A percentile compares a stretch with the other conserved stretches of the same genome.
phyloP scores from a whole-genome alignment of 2,329 filamentous ascomycete genomes.

The Exserohilum rostratum region DNA sequence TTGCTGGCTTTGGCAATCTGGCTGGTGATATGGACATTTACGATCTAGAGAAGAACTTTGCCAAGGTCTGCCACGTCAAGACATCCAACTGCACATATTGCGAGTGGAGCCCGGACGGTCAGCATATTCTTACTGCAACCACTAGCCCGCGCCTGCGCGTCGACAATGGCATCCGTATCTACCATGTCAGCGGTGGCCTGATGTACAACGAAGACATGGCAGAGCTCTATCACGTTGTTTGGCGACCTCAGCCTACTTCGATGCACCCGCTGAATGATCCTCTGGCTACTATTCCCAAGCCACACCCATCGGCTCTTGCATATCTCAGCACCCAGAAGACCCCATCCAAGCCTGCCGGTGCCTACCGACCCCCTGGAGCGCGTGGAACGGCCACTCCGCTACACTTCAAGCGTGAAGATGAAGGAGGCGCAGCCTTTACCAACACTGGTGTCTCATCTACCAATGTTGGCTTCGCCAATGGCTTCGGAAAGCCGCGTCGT shows the following conservation, averaged over 20 bases:
- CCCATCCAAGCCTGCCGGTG: constrained; percentile 94
- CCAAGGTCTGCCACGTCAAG: constrained; percentile 91
- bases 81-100: constrained; percentile 95
- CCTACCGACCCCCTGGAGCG: constrained; percentile 92
- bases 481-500: constrained; percentile 76
- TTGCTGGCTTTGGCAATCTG: constrained; percentile 96
- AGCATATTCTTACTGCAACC: constrained; percentile 95
- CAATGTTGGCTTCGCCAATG: constrained; percentile 66
- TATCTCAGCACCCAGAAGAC: constrained; percentile 90
- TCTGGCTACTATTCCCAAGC: constrained; percentile 72
- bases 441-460: constrained; percentile 76
- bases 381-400: constrained; percentile 87
- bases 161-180: constrained; percentile 94
- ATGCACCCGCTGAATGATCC: constrained; percentile 71
- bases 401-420: constrained; percentile 96
- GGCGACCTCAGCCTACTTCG: constrained; percentile 76
- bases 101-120: constrained; percentile 95
- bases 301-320: constrained; percentile 80
- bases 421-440: constrained; percentile 87
- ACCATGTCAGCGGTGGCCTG: constrained; percentile 85
- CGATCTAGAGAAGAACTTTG: constrained; percentile 91
- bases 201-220: constrained; percentile 97
- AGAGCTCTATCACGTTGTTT: constrained; percentile 86
- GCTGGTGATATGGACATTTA: constrained; percentile 98
- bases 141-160: constrained; percentile 94